Evolutionary conservation across 805 yeast genomes (phyloP), one percentile per base, ranked within the genome.

Genomic region (Barnettozyma vustinii): DNA sequence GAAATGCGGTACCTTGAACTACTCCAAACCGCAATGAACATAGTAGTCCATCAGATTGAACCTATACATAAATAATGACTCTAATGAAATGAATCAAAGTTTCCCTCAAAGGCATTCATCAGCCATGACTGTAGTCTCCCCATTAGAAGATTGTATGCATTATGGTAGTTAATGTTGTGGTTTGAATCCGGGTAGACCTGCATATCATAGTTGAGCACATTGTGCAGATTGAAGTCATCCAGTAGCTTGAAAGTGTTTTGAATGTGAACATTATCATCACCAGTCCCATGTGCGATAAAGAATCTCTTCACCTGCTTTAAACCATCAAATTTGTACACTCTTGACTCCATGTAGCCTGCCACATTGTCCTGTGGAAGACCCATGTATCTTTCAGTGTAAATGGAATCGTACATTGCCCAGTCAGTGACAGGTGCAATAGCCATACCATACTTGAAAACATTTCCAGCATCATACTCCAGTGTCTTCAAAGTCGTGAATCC

Each of bases 181-280:
- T 91, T 92, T 21, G 96, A 86, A 64, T 94, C 99, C 0, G 99
- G 98, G 68, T 84, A 94, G 13, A 90, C 76, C 56, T 83, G 90
- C 70, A 90, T 73, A 59, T 94, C 99, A 61, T 82, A 94, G 61
- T 87, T 87, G 49, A 79, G 82, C n/a, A 85, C 76, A 25, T 63
- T 62, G 8, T 63, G 59, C 4, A 65, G 23, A 58, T 84, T 78
- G 49, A 87, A 73, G 23, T 76, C 64, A 60, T 87, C 91, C 10
- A 86, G 48, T 12, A 86, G 68, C 60, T 76, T 75, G 50, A 77
- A 71, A 2, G 87, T 76, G 61, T 87, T 86, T 59, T 84, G 89
- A 47, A 83, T 69, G 65, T 87, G 95, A 16, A 87, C 95, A 61
- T 87, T 87, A 58, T 87, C 95, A 65, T 87, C 96, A 6, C 84